Percentiles rank a stretch among this genome's conserved stretches.
These are phyloP conservation scores for Aspergillus wentii DNA, from an alignment of 495 filamentous ascomycete genomes.

Conservation along the genomic window DNA sequence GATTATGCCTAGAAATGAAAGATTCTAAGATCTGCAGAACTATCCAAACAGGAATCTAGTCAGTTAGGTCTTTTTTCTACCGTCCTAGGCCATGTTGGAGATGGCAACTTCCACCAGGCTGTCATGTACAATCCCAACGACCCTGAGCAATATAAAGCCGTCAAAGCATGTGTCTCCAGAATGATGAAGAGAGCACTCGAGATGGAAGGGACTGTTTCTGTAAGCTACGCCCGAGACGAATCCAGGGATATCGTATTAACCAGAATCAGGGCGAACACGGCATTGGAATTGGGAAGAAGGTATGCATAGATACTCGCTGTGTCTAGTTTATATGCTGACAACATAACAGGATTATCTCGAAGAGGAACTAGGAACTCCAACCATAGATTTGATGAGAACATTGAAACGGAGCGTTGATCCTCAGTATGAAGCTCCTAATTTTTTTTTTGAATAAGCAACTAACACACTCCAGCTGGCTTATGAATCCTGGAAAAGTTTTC, in stretches of 20 bases:
- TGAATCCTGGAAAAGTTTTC: constrained; percentile 85
- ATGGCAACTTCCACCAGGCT: constrained; percentile 86
- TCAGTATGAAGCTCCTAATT: too few species aligned
- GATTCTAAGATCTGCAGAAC: constrained; percentile 36
- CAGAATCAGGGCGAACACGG: constrained; percentile 73
- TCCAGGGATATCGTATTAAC: too few species aligned
- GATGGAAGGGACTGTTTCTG: constrained; percentile 71
- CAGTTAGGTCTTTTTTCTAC: constrained; percentile 74
- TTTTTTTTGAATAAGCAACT: too few species aligned
- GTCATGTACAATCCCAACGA: constrained; percentile 66
- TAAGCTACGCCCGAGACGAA: too few species aligned
- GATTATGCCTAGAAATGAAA: constrained; percentile 35
- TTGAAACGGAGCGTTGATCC: constrained; percentile 79
- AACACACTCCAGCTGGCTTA: constrained; percentile 49
- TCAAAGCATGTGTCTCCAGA: constrained; percentile 70
- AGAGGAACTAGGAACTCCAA: constrained; percentile 70
- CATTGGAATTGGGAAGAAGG: constrained; percentile 79
- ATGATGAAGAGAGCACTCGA: constrained; percentile 80
- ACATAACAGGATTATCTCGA: constrained; percentile 39
- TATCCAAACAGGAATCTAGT: constrained; percentile 78
- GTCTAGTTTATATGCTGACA: not conserved
- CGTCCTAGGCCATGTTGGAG: constrained; percentile 76
- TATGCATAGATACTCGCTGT: constrained; percentile 6
- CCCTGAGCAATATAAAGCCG: constrained; percentile 50
- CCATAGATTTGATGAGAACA: constrained; percentile 72